Base-by-base conservation (phyloP, 768 basidiomycete genomes). In the Russula brevipes region DNA sequence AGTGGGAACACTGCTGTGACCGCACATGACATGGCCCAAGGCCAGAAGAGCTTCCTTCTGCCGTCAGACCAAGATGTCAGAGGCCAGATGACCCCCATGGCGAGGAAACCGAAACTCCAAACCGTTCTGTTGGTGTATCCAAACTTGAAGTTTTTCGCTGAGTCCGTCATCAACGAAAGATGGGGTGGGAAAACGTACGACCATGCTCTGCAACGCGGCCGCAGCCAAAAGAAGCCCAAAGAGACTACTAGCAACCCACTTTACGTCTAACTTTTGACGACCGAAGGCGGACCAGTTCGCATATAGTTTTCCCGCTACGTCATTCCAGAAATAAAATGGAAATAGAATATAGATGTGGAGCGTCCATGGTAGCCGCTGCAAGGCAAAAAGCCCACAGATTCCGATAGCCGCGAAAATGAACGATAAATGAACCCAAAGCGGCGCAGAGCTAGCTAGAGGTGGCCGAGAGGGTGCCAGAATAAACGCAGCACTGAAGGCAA, bases 321-420 rank as follows among this genome's bases (percentile, higher is more conserved):
- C 82, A 38, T 78, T 77, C 89, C 89, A 91, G 72, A 93, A 93
- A 74, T 84, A 91, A 38, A 82, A 79, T 0, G 91, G 89, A 65
- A 92, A 92, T 5, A 80, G 71, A 41, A 85, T 79, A 69, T 94
- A 94, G 46, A 89, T 60, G 70, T 88, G 92, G 69, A 90, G 89
- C 4, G 84, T 84, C 81, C 79, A 82, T 0, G 90, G 87, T 0
- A 85, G 83, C 30, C 72, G 75, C 69, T 92, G 88, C n/a, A 85
- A 47, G 44, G 76, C 77, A 70, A 91, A 90, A 11, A 80, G 69
- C 0, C 56, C 60, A 76, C 81, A 84, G 57, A 80, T 83, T 16
- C 60, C 68, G 69, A 52, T 42, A 77, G 81, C 47, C 3, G 74
- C 68, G 54, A 53, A 68, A 19, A 41, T 75, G 69, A 66, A 65